phyloP scores from a whole-genome alignment of 1,284 basidiomycete genomes.

The Termitomyces sp. region DNA sequence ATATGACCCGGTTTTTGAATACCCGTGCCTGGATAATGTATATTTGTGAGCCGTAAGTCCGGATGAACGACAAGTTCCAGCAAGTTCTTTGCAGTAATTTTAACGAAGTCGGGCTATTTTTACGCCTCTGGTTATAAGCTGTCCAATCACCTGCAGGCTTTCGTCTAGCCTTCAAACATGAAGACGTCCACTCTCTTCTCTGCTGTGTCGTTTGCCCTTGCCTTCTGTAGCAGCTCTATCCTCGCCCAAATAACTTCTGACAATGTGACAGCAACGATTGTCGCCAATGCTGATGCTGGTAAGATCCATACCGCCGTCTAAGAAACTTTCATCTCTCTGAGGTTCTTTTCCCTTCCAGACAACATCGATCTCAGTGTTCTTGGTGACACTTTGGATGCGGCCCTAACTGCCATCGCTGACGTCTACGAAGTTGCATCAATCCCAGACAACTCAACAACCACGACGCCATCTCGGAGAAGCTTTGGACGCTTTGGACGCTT shows the following conservation, averaged over 20 bases:
- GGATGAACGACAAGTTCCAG: too few relatives aligned
- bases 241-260: slow-evolving; percentile 13
- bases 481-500: slow-evolving; percentile 9
- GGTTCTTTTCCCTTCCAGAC: slow-evolving; percentile 15
- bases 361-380: slow-evolving; percentile 25
- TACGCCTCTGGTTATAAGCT: not conserved
- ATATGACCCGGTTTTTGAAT: not conserved
- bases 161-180: slow-evolving; percentile 19
- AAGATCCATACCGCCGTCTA: not conserved
- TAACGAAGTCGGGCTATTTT: not conserved
- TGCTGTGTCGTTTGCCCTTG: slow-evolving; percentile 10
- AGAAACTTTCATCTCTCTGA: not conserved
- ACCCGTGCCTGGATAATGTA: slow-evolving; percentile 1
- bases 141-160: not conserved
- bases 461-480: not conserved
- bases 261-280: slow-evolving; percentile 15
- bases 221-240: slow-evolving; percentile 9
- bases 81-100: too few relatives aligned
- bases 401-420: slow-evolving; percentile 22
- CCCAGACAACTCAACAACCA: not conserved
- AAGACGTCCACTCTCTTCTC: slow-evolving; percentile 22
- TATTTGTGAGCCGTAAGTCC: not conserved
- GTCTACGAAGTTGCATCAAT: slow-evolving; percentile 13
- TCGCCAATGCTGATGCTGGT: slow-evolving; percentile 23
- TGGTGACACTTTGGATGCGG: slow-evolving; percentile 17